phyloP scores from a whole-genome alignment of 2,329 filamentous ascomycete species.

The Cryoendolithus antarcticus region DNA sequence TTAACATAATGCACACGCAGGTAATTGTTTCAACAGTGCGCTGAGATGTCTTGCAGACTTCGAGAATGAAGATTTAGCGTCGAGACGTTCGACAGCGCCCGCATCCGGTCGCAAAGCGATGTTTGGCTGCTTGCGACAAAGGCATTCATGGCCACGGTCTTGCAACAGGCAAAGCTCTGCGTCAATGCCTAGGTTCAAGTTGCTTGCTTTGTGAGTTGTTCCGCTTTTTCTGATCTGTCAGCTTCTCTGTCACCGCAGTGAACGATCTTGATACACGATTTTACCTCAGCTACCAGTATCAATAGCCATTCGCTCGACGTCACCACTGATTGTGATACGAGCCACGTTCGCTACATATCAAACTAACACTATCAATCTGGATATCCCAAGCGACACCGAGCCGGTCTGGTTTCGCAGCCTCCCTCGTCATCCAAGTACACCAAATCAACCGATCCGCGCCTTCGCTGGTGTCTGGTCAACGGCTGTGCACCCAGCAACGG shows the following conservation, averaged over 20 bases:
- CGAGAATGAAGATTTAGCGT: no score
- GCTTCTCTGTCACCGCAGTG: no score
- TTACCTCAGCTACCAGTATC: neutral
- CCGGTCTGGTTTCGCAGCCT: conserved; percentile 21
- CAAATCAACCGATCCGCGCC: conserved; percentile 4
- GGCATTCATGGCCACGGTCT: conserved; percentile 7
- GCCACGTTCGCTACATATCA: neutral
- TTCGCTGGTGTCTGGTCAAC: conserved; percentile 5
- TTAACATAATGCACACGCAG: no score
- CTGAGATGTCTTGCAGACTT: no score
- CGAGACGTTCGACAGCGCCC: no score
- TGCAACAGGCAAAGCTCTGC: no score
- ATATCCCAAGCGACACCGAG: conserved; percentile 13
- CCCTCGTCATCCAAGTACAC: conserved; percentile 11
- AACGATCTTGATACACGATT: conserved; percentile 6
- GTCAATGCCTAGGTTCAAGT: conserved; percentile 7
- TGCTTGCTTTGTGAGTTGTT: conserved; percentile 1
- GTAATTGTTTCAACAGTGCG: no score
- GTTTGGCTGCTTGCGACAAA: conserved; percentile 16
- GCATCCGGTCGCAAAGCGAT: neutral
- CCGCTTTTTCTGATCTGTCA: no score
- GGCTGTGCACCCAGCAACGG: conserved; percentile 8
- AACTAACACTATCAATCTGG: conserved; percentile 12
- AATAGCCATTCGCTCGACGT: neutral
- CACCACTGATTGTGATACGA: neutral